Percentiles rank a stretch among this genome's conserved stretches.
Evolutionary conservation across 768 basidiomycete genomes (phyloP).

Genomic region (Asterophora parasitica): DNA sequence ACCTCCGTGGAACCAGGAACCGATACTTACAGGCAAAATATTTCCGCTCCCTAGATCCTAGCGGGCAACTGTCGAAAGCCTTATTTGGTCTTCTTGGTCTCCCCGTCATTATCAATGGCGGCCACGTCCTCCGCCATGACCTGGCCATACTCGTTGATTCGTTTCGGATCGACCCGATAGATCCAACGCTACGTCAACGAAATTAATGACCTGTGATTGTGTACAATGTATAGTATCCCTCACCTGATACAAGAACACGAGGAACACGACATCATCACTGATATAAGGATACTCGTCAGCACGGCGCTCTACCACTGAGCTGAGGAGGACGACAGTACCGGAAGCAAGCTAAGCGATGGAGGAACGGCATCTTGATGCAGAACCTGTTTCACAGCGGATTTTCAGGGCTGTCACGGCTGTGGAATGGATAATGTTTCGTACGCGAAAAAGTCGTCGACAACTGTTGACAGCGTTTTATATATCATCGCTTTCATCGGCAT

Average conservation of each 20-base stretch:
- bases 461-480: slow-evolving; percentile 87
- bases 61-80: neutral
- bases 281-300: slow-evolving; percentile 17
- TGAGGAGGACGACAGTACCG: slow-evolving; percentile 31
- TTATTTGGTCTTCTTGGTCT: slow-evolving; percentile 57
- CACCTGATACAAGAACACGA: slow-evolving; percentile 90
- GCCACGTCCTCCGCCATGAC: slow-evolving; percentile 52
- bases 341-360: slow-evolving; percentile 90
- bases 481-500: slow-evolving; percentile 99
- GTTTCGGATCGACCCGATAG: slow-evolving; percentile 91
- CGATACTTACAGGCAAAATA: neutral
- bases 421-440: slow-evolving; percentile 33
- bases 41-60: neutral
- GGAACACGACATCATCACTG: slow-evolving; percentile 85
- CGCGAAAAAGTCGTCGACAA: slow-evolving; percentile 92
- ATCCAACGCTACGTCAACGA: slow-evolving; percentile 75
- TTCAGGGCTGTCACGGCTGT: slow-evolving; percentile 7
- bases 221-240: slow-evolving; percentile 18
- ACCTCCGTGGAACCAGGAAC: slow-evolving; percentile 20
- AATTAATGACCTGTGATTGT: slow-evolving; percentile 13
- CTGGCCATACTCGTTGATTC: slow-evolving; percentile 96
- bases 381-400: slow-evolving; percentile 45
- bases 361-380: slow-evolving; percentile 94
- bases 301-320: slow-evolving; percentile 16
- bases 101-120: slow-evolving; percentile 37